Percentiles rank a stretch among this genome's conserved stretches.
These are phyloP conservation scores for Testicularia cyperi DNA, from an alignment of 1,284 basidiomycete species.

Conservation along the genomic window DNA sequence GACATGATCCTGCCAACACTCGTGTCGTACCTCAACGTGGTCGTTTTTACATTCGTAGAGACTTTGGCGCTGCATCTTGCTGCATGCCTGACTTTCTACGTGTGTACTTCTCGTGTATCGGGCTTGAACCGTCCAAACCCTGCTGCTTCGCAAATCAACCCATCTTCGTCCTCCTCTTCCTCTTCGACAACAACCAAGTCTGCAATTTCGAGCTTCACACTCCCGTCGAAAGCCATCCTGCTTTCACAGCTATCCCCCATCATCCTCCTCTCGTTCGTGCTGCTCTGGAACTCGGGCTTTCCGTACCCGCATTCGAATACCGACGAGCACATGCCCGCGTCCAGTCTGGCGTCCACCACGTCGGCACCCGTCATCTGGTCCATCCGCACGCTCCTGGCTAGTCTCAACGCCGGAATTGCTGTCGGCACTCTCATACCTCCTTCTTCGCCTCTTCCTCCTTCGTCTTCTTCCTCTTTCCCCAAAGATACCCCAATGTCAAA, in stretches of 20 bases:
- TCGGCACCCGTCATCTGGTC: slow-evolving; percentile 59
- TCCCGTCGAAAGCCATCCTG: slow-evolving; percentile 76
- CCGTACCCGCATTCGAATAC: slow-evolving; percentile 5
- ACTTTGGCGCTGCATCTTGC: slow-evolving; percentile 5
- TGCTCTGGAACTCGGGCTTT: slow-evolving; percentile 71
- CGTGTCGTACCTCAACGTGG: slow-evolving; percentile 16
- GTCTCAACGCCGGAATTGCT: slow-evolving; percentile 40
- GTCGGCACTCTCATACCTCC: slow-evolving; percentile 9
- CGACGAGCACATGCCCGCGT: not conserved
- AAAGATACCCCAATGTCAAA: too few species aligned
- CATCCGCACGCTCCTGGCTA: slow-evolving; percentile 55
- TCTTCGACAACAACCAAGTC: not conserved
- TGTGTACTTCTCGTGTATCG: not conserved
- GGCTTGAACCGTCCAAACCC: not conserved
- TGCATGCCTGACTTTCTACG: not conserved
- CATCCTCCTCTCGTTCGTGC: slow-evolving; percentile 77
- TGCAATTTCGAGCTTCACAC: slow-evolving; percentile 18
- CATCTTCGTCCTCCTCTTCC: too few species aligned
- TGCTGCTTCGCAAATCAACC: not conserved
- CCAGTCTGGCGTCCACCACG: too few species aligned
- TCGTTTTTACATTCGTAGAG: slow-evolving; percentile 17
- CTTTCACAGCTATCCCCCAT: slow-evolving; percentile 85
- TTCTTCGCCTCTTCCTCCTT: too few species aligned
- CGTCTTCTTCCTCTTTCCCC: too few species aligned
- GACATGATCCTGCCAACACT: slow-evolving; percentile 10